A percentile compares a stretch with the other conserved stretches of the same genome.
These are phyloP conservation scores for Histomonas meleagridis DNA, from an alignment of 208 protist genomes.

Conservation along the genomic window DNA sequence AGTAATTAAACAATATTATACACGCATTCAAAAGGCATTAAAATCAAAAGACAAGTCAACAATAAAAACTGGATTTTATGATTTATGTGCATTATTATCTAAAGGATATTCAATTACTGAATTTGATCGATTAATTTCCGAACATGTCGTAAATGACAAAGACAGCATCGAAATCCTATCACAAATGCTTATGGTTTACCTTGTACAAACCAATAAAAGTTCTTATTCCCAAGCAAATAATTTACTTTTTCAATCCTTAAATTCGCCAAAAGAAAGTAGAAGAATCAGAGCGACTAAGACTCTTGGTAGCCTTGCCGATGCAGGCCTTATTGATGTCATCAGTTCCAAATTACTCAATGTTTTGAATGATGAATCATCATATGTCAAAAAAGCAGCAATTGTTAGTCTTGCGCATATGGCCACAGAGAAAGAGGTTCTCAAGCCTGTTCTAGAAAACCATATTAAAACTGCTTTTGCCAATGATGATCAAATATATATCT, in stretches of 20 bases:
- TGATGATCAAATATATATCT: neutral
- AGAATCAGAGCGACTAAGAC: neutral
- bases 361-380: neutral
- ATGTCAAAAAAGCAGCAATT: neutral
- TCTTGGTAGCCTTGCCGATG: neutral
- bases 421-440: no score
- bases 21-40: neutral
- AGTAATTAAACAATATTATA: neutral
- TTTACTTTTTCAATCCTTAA: neutral
- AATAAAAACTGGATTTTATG: neutral
- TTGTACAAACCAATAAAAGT: neutral
- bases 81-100: neutral
- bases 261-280: neutral
- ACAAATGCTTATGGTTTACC: neutral
- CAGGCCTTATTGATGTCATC: constrained; percentile 7
- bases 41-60: neutral
- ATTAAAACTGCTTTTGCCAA: neutral
- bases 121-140: neutral
- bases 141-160: neutral
- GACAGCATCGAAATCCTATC: neutral
- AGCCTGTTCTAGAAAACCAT: neutral
- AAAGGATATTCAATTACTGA: neutral
- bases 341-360: neutral
- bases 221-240: neutral
- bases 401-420: neutral